Percentiles rank a stretch among this genome's conserved stretches.
Evolutionary conservation across 2,329 filamentous ascomycete genomes (phyloP).

Genomic region (Talaromyces marneffei): DNA sequence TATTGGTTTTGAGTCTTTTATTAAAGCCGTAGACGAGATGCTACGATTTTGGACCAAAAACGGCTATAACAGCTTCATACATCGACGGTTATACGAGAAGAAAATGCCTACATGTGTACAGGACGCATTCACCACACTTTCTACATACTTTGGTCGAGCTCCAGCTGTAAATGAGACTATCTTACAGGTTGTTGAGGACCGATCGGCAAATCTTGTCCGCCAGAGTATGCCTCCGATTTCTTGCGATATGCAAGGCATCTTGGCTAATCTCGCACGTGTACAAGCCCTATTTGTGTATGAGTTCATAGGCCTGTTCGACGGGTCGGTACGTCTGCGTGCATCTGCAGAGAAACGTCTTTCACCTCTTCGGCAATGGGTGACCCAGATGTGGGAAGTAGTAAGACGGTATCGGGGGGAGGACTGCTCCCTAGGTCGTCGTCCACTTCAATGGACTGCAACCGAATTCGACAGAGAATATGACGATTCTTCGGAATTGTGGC

Average conservation of each 20-base stretch:
- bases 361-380: neutral
- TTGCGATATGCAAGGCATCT: neutral
- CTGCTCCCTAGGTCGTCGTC: neutral
- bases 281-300: neutral
- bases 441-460: neutral
- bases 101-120: neutral
- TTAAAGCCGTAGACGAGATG: neutral
- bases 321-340: neutral
- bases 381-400: neutral
- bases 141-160: neutral
- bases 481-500: conserved; percentile 1
- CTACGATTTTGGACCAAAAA: neutral
- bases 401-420: neutral
- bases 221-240: neutral
- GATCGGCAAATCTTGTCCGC: neutral
- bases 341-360: neutral
- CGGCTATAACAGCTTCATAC: neutral
- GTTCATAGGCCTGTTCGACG: neutral
- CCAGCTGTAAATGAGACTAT: neutral
- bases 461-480: neutral
- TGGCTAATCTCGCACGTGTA: neutral
- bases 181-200: neutral
- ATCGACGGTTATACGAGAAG: neutral
- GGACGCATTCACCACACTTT: neutral
- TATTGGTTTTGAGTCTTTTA: neutral